Base-by-base conservation (phyloP, 2,329 filamentous ascomycete species). In the Fusarium albosuccineum region DNA sequence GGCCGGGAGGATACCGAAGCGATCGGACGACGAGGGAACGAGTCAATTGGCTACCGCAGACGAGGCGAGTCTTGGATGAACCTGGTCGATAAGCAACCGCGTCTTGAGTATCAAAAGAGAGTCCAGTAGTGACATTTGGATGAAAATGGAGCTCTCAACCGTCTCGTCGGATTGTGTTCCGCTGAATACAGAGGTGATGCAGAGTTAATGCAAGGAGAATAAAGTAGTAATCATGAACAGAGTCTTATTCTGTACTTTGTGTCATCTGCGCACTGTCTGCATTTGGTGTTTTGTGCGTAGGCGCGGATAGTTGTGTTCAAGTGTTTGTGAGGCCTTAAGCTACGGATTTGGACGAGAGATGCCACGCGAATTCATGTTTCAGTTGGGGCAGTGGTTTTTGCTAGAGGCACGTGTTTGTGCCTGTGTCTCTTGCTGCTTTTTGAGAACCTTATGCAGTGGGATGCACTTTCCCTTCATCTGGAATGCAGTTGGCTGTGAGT, bases 1-100 rank as follows among this genome's bases (percentile, higher is more conserved):
- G 66, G 71, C 52, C 60, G 70, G 62, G 30, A 62, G 52, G 55
- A 33, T 33, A 27, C 70, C 55, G 70, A 70, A 65, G 70, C 68
- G 60, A 65, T 57, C 50, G 53, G 51, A 57, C 37, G 50, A 39
- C 42, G 27, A 29, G 22, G 27, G 27, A 10, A 34, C 13, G n/a
- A 39, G 45, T 66, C 57, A 52, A 73, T 71, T 73, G 71, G 71
- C 22, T 44, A 53, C 36, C 34, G 27, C 53, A 73, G 57, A 69
- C 71, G 71, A 73, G 58, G 50, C 26, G 34, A 60, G 40, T 10
- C 50, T 60, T 45, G 17, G 17, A 30, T 22, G 30, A 16, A 17
- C 26, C 26, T 17, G 49, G 44, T 33, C 16, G 14, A 17, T 33
- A 36, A 26, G 11, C 16, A 9, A n/a, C 37, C 49, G 27, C 17